Base-by-base conservation (phyloP, 805 yeast genomes). In the Kodamaea jinghongensis region DNA sequence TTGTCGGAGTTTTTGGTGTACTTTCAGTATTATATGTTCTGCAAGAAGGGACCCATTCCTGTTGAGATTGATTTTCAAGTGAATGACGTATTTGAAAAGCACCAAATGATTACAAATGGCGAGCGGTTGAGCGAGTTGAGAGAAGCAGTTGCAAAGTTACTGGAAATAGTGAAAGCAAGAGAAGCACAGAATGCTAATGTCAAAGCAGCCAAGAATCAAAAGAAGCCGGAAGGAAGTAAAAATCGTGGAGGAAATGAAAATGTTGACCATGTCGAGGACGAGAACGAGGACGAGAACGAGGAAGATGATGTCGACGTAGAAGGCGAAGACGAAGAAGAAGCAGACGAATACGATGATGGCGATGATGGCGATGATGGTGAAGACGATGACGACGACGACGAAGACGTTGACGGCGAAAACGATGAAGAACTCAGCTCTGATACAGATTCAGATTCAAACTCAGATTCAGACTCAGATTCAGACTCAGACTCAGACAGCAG, bases 21-120 rank as follows among this genome's bases (percentile, higher is more conserved):
- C 47, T 80, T 87, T 44, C 93, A 88, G 51, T 88, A 79, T 56
- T 88, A 86, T 53, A 57, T 76, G 4, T 75, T 71, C 56, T 73
- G 82, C 23, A 88, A 88, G 51, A 58, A 58, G 2, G 70, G 61
- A 34, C 85, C 87, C 1, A 39, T 85, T 11, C 88, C 95, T 0
- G 65, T 71, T 45, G 93, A 83, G 33, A 60, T 77, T 2, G 74
- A 75, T 31, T 80, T 79, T 47, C 70, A 68, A 34, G 48, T 86
- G n/a, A 53, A 60, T 15, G 75, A 68, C 23, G 61, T 73, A 25
- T 75, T 71, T 46, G 61, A 55, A 1, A 52, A 50, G 25, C 55
- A 50, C 15, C 38, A 44, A 0, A 48, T 58, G 2, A 55, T 61
- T 10, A 63, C 60, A 7, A 55, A 55, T 2, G 63, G 70, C 46